Evolutionary conservation across 768 basidiomycete species (phyloP).

Genomic region (Termitomyces sp.): DNA sequence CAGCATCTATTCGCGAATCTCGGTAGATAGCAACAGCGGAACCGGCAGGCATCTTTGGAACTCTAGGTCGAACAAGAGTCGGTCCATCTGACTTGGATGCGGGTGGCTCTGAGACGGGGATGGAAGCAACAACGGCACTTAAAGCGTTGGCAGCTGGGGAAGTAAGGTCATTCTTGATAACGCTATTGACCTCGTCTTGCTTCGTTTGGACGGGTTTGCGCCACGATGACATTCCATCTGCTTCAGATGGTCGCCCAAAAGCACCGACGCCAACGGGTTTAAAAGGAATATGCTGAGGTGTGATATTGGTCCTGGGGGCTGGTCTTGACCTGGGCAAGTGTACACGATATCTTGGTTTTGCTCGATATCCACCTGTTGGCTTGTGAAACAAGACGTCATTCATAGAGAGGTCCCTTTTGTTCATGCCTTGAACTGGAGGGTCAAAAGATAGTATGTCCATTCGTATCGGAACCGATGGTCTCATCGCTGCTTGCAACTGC

Average conservation of each 20-base stretch:
- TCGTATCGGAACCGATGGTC: conserved; percentile 36
- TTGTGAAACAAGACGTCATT: conserved; percentile 64
- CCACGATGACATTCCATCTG: conserved; percentile 42
- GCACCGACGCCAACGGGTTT: conserved; percentile 29
- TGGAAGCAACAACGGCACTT: conserved; percentile 25
- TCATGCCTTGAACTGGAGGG: conserved; percentile 68
- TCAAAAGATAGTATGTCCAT: conserved; percentile 70
- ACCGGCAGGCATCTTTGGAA: conserved; percentile 71
- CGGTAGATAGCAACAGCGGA: conserved; percentile 74
- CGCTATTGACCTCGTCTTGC: conserved; percentile 15
- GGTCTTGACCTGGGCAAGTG: conserved; percentile 32
- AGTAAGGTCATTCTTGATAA: conserved; percentile 38
- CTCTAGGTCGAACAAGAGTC: conserved; percentile 37
- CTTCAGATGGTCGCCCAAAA: conserved; percentile 39
- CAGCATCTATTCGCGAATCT: conserved; percentile 51
- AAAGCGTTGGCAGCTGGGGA: conserved; percentile 46
- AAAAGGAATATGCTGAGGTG: conserved; percentile 15
- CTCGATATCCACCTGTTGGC: conserved; percentile 30
- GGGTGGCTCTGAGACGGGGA: conserved; percentile 26
- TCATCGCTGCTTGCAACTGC: conserved; percentile 44
- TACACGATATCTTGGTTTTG: conserved; percentile 38
- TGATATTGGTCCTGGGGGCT: conserved; percentile 29
- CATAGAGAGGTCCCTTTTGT: conserved; percentile 53
- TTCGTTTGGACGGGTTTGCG: conserved; percentile 30
- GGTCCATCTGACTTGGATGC: conserved; percentile 24